These are phyloP conservation scores for Candida nitratophila DNA, from an alignment of 805 yeast genomes.

Conservation along the genomic window DNA sequence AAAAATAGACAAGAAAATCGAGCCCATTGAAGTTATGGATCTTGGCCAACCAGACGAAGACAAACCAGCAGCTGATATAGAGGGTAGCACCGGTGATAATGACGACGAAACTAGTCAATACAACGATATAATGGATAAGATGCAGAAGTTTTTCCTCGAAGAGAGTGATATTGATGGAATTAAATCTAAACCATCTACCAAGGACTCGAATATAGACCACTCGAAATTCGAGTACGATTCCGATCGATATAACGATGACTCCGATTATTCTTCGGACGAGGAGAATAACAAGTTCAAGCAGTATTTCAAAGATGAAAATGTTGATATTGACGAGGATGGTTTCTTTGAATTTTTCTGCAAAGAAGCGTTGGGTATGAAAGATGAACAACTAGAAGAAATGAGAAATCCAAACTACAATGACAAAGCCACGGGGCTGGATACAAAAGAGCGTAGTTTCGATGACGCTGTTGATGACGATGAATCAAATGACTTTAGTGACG, in stretches of 20 bases:
- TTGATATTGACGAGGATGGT: constrained; percentile 58
- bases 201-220: background rate
- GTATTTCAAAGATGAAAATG: constrained; percentile 25
- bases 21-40: constrained; percentile 11
- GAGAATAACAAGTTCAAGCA: constrained; percentile 10
- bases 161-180: background rate
- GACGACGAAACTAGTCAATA: constrained; percentile 10
- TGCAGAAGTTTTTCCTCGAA: background rate
- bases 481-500: too few relatives aligned
- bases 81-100: constrained; percentile 7
- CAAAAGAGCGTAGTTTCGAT: too few relatives aligned
- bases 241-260: constrained; percentile 14
- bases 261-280: constrained; percentile 16
- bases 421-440: too few relatives aligned
- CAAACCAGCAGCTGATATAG: constrained; percentile 1
- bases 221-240: constrained; percentile 5
- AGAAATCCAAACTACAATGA: constrained; percentile 7
- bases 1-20: constrained; percentile 14
- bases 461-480: background rate
- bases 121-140: background rate
- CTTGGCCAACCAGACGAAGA: too few relatives aligned
- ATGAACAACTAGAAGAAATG: constrained; percentile 36
- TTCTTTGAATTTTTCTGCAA: constrained; percentile 57
- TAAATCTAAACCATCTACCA: background rate
- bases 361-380: constrained; percentile 43